Conservation (phyloP, 179 eudicot species). For the Silene noctiflora region DNA sequence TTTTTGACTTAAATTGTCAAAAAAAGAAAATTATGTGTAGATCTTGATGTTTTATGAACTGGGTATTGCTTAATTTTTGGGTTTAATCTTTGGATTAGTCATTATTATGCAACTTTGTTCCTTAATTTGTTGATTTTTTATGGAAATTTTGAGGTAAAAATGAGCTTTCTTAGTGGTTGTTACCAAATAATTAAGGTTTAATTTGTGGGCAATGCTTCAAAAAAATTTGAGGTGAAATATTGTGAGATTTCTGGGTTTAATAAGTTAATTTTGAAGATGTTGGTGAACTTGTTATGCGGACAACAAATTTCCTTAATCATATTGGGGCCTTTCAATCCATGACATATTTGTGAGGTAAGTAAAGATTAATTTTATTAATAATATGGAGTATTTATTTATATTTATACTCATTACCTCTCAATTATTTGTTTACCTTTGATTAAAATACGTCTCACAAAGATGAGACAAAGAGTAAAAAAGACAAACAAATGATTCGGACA, state of each 20-base stretch:
- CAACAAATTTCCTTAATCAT: background rate
- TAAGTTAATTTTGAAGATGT: background rate
- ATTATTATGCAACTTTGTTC: background rate
- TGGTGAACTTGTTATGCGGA: slow-evolving; percentile 4
- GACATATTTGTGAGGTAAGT: slow-evolving; percentile 23
- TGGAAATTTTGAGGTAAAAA: background rate
- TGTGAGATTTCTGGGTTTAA: slow-evolving; percentile 1
- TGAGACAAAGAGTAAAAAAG: too few relatives aligned
- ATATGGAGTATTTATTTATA: background rate
- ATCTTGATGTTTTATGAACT: slow-evolving; percentile 21
- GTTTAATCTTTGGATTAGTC: background rate
- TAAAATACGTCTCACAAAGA: too few relatives aligned
- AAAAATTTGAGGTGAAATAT: slow-evolving; percentile 5
- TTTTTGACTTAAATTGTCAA: background rate
- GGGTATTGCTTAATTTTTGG: slow-evolving; percentile 9
- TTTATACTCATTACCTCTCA: too few relatives aligned
- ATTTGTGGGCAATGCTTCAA: slow-evolving; percentile 24
- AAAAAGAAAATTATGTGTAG: slow-evolving; percentile 2
- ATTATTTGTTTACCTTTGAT: background rate
- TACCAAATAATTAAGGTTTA: slow-evolving; percentile 5
- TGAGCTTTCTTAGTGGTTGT: background rate
- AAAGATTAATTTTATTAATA: background rate
- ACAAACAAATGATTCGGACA: too few relatives aligned
- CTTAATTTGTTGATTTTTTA: background rate
- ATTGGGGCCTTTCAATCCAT: slow-evolving; percentile 17